Conservation (phyloP, 2,329 filamentous ascomycete genomes). For the Sporothrix inflata region DNA sequence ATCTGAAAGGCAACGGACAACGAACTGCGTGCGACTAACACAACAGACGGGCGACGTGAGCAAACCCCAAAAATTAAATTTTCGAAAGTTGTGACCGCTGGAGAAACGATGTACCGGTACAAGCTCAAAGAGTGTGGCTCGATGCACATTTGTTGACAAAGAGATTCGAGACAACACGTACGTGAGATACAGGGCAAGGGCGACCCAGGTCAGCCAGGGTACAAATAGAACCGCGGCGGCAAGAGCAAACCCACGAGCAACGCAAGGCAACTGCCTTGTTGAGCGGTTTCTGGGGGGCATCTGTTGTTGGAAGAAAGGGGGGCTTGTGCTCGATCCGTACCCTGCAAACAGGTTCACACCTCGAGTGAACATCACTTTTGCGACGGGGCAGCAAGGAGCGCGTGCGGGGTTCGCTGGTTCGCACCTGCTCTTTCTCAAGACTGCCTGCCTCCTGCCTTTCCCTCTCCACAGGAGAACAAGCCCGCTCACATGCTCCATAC, state of each 20-base stretch:
- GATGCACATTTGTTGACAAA: not conserved
- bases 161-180: not conserved
- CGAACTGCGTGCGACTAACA: slow-evolving; percentile 19
- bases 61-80: not conserved
- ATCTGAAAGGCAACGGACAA: slow-evolving; percentile 6
- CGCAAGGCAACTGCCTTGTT: not conserved
- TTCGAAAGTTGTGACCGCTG: slow-evolving; percentile 4
- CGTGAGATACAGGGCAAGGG: not conserved
- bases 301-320: not conserved
- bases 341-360: slow-evolving; percentile 3
- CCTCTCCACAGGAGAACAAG: not conserved
- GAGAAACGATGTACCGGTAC: slow-evolving; percentile 14
- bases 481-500: not conserved
- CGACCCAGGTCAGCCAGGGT: not conserved
- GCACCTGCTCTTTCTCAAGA: not conserved
- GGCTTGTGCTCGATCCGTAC: not conserved
- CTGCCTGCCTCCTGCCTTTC: not conserved
- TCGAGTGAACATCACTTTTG: not conserved
- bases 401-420: slow-evolving; percentile 21
- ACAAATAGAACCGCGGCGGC: not conserved
- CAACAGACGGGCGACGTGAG: not conserved
- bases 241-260: not conserved
- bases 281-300: slow-evolving; percentile 2
- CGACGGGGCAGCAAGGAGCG: slow-evolving; percentile 1
- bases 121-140: not conserved